phyloP scores from a whole-genome alignment of 2,329 filamentous ascomycete genomes.

The Arthrobotrys iridis region DNA sequence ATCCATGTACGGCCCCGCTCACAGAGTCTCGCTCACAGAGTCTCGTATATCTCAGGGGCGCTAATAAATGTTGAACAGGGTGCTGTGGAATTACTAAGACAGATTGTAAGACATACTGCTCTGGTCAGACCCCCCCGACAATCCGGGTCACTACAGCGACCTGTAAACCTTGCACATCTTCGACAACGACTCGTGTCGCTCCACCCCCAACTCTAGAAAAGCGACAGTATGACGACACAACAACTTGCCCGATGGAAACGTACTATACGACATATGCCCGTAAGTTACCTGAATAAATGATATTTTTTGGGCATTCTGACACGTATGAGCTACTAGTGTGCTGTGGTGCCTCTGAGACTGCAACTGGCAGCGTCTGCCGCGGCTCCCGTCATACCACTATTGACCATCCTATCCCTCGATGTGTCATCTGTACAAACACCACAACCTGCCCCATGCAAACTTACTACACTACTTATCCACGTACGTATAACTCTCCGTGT shows the following conservation, averaged over 20 bases:
- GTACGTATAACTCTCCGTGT: no score
- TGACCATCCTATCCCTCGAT: conserved; percentile 29
- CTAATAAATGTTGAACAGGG: no score
- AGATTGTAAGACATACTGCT: conserved; percentile 4
- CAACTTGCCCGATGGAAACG: conserved; percentile 34
- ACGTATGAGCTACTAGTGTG: conserved; percentile 3
- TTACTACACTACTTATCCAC: conserved; percentile 34
- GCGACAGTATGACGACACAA: conserved; percentile 3
- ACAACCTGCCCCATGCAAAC: conserved; percentile 31
- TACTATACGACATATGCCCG: conserved; percentile 43
- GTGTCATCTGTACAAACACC: conserved; percentile 21
- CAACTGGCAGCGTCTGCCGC: conserved; percentile 30
- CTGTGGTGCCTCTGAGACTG: conserved; percentile 31
- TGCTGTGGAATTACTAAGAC: conserved; percentile 18
- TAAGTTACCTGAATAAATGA: background rate
- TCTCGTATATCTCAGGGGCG: no score
- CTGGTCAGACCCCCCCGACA: background rate
- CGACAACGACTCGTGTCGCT: background rate
- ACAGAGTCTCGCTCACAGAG: no score
- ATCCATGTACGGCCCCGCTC: background rate
- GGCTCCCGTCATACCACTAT: conserved; percentile 33
- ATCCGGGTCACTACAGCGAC: background rate
- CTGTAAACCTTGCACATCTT: conserved; percentile 1
- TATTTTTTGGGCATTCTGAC: background rate
- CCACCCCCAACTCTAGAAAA: background rate